Conservation (phyloP, 345 rosid genomes). For the Populus tremula region DNA sequence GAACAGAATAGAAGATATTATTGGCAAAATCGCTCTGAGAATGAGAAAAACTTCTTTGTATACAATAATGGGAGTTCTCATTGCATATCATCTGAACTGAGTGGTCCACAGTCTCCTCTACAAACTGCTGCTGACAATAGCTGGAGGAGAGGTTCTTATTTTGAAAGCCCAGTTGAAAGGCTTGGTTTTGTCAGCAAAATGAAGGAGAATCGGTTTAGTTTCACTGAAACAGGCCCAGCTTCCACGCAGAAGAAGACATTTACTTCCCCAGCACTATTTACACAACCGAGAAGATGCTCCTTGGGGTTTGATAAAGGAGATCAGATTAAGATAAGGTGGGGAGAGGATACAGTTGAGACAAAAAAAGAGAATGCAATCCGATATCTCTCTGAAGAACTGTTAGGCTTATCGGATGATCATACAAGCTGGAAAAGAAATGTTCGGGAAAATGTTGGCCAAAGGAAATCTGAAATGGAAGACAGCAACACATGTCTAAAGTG, state of each 20-base stretch:
- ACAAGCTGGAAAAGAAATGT: neutral
- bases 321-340: slow-evolving; percentile 23
- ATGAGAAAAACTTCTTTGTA: slow-evolving; percentile 16
- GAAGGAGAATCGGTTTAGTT: slow-evolving; percentile 22
- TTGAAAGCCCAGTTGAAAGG: slow-evolving; percentile 15
- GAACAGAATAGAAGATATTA: neutral
- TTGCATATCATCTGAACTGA: slow-evolving; percentile 12
- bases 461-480: neutral
- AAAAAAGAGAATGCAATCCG: neutral
- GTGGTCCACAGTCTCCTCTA: slow-evolving; percentile 1
- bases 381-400: slow-evolving; percentile 19
- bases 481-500: too few species aligned
- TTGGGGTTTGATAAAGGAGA: slow-evolving; percentile 5
- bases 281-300: slow-evolving; percentile 23
- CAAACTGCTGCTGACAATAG: neutral
- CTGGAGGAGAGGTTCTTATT: slow-evolving; percentile 24
- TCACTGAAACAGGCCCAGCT: neutral
- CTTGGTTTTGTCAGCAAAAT: neutral
- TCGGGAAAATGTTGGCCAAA: slow-evolving; percentile 6
- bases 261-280: slow-evolving; percentile 29
- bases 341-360: slow-evolving; percentile 15
- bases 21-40: neutral
- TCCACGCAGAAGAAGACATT: neutral
- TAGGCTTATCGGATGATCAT: slow-evolving; percentile 7
- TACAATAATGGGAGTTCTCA: slow-evolving; percentile 12